These are phyloP conservation scores for Ocimum tenuiflorum DNA, from an alignment of 257 asterid species.

Conservation along the genomic window DNA sequence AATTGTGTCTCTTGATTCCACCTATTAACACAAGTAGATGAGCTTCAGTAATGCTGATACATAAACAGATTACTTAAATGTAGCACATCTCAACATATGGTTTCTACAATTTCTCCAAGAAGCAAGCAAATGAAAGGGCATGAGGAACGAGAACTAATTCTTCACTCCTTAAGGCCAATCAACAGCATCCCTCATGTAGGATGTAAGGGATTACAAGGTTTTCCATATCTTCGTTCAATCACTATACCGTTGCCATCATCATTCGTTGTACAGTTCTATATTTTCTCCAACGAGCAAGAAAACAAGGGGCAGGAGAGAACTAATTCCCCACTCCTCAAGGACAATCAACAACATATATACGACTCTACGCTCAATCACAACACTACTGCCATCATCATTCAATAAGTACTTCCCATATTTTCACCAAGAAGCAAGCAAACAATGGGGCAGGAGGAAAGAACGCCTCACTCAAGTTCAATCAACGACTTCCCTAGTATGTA, in stretches of 20 bases:
- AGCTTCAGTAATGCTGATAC: slow-evolving; percentile 2
- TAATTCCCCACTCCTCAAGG: too few relatives aligned
- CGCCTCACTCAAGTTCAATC: neutral
- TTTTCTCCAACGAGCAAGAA: too few relatives aligned
- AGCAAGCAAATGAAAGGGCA: neutral
- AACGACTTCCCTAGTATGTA: neutral
- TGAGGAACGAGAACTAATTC: neutral
- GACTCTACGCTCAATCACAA: too few relatives aligned
- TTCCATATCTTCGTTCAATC: neutral
- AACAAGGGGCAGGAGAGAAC: too few relatives aligned
- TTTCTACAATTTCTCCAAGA: neutral
- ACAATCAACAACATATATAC: too few relatives aligned
- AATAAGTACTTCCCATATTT: neutral
- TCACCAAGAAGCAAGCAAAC: neutral
- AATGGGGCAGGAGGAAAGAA: neutral
- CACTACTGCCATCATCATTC: too few relatives aligned
- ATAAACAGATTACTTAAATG: neutral
- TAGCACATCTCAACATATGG: neutral
- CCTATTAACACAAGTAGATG: slow-evolving; percentile 37
- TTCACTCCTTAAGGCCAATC: neutral
- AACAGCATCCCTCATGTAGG: neutral
- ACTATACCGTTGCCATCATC: neutral
- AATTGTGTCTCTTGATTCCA: slow-evolving; percentile 91
- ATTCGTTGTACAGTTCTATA: too few relatives aligned
- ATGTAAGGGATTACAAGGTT: too few relatives aligned